These are phyloP conservation scores for Apophysomyces elegans DNA, from an alignment of 371 early-diverging fungal genomes.

Conservation along the genomic window DNA sequence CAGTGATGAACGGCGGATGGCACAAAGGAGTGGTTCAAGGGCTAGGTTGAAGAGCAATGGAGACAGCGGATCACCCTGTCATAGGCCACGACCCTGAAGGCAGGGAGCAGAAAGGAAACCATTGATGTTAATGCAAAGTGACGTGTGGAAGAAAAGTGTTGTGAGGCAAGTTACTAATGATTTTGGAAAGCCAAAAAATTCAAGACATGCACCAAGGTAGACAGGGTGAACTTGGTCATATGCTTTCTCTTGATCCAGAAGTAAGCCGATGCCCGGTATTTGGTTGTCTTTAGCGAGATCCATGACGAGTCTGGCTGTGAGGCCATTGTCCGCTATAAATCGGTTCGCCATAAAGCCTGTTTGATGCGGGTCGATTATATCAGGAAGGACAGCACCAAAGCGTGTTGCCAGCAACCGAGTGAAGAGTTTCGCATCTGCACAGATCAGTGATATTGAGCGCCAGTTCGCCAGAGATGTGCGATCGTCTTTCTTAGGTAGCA, in stretches of 20 bases:
- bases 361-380: slow-evolving; percentile 17
- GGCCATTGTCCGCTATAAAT: slow-evolving; percentile 22
- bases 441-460: no score
- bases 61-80: slow-evolving; percentile 19
- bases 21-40: slow-evolving; percentile 12
- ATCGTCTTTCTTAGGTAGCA: no score
- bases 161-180: not conserved
- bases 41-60: slow-evolving; percentile 36
- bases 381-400: not conserved
- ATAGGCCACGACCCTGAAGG: slow-evolving; percentile 10
- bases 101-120: slow-evolving; percentile 3
- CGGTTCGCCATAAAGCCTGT: slow-evolving; percentile 22
- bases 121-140: slow-evolving; percentile 1
- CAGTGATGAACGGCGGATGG: not conserved
- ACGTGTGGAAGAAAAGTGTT: not conserved
- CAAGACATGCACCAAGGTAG: not conserved
- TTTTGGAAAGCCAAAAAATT: slow-evolving; percentile 10
- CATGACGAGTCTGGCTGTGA: not conserved
- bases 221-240: slow-evolving; percentile 22
- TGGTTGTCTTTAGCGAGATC: slow-evolving; percentile 5
- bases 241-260: slow-evolving; percentile 27
- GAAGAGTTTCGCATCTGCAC: slow-evolving; percentile 3
- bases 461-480: no score
- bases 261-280: slow-evolving; percentile 4
- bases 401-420: slow-evolving; percentile 19